Evolutionary conservation across 140 eudicot genomes (phyloP), one percentile per base, ranked within the genome.

Genomic region (Oenanthe javanica): DNA sequence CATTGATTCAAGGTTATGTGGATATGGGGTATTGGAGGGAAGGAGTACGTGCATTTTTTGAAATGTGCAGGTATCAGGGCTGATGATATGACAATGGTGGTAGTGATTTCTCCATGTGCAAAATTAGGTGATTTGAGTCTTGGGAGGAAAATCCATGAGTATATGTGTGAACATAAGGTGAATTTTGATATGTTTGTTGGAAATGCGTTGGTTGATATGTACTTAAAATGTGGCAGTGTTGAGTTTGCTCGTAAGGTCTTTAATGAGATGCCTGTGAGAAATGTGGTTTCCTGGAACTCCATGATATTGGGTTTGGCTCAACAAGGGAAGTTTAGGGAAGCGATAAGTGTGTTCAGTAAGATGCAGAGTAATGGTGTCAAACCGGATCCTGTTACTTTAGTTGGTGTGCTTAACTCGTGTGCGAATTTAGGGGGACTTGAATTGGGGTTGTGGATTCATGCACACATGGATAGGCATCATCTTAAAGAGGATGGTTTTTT

Each of bases 281-380:
- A 88, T 79, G 85, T 88, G 49, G 85, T 88, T 81, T 84, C 90
- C 50, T 90, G 92, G 94, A 90, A 86, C 76, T 77, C 89, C 13
- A 86, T 90, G 82, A 86, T 88, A 64, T 27, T 38, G 43, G 90
- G 92, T 45, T 59, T 82, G 71, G 79, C 89, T 49, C 86, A 85
- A 48, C 86, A 83, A 52, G 89, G 87, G 67, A 81, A 86, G 16
- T 88, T 78, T 54, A 78, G 75, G 45, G 77, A 72, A 38, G 91
- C 91, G 10, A 64, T 90, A 57, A 50, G 72, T 48, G 23, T 84
- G 83, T 90, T 87, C 55, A 77, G 78, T 74, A 59, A 86, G 54
- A 90, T n/a, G n/a, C n/a, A 72, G 70, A 59, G 27, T 36, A 13
- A 57, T 54, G 78, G 82, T 59, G 76, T 86, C 71, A 66, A 85